Evolutionary conservation across 2,329 filamentous ascomycete genomes (phyloP), one percentile per base, ranked within the genome.

Genomic region (Coleophoma cylindrospora): DNA sequence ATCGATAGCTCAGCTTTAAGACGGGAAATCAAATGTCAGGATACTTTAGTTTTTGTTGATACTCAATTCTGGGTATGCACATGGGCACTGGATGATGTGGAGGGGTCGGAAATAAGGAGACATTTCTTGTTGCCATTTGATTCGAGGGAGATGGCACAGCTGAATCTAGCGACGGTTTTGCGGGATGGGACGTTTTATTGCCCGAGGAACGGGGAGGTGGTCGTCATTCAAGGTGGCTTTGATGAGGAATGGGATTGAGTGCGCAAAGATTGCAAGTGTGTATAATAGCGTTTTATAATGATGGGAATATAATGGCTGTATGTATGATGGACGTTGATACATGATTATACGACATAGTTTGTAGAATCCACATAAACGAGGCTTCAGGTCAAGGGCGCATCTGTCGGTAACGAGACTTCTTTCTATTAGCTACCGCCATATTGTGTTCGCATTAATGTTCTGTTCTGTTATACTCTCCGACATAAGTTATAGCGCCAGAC

Each of bases 11-110:
- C 41, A n/a, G 43, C 22, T 44, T 45, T 45, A 40, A 45, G 21
- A 40, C 34, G 47, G 34, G 50, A 47, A 15, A 43, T 49, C 41
- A 44, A 44, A 33, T 47, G 22, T 19, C 33, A 22, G 12, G 50
- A 51, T 19, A 44, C 45, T 21, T 43, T 51, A n/a, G 50, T 51
- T 19, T 49, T 51, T 40, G 37, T 51, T 14, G 40, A 51, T 45
- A 43, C 40, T 17, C 37, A 34, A 10, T 49, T 51, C 46, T 51
- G 50, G 50, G 40, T 51, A 4, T 51, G 50, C 47, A 48, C 50
- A 34, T 51, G 50, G 50, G 32, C 41, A n/a, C 38, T 50, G 48
- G 33, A 44, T 13, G 34, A 45, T 27, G 19, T 17, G 21, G 36
- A 45, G 37, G 43, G 27, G 17, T 19, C 38, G 12, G 43, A 50